Base-by-base conservation (phyloP, 257 asterid genomes). In the Fraxinus cuspidata region DNA sequence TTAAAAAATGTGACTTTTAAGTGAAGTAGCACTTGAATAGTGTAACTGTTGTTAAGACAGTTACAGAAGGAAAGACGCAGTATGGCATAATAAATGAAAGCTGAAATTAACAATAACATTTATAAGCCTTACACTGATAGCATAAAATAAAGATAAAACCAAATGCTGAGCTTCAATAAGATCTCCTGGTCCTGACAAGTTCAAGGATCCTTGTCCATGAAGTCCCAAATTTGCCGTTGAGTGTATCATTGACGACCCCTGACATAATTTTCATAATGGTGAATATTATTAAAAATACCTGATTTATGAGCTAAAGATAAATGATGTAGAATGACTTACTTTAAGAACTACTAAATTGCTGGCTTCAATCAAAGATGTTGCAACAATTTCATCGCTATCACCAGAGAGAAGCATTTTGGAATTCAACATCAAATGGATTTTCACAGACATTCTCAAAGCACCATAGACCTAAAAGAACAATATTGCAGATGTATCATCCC, bases 151-250 rank as follows among this genome's bases (percentile, higher is more conserved):
- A 83, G 98, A 94, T 78, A 94, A 77, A 83, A 94, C 94, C 89
- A 94, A 90, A 83, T 84, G 97, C 75, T 84, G 98, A 77, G 98
- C 98, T 85, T 90, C 98, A 86, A 94, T 92, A 81, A 88, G 79
- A 88, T 92, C 95, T 81, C 97, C 98, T 71, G 92, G 85, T 77
- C 97, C 98, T 64, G 98, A 75, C 87, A 94, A 85, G 88, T 94
- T 94, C 91, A 94, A 85, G 37, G 97, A 90, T 63, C 98, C 98
- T 89, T 94, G 97, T 79, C 98, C 98, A 76, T 90, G 94, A 83
- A 94, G 87, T 84, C 95, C 97, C 91, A 94, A 87, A 87, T 92
- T 88, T 60, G 94, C 92, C 84, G 91, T 94, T 78, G 98, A 94
- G 80, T 81, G 97, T 88, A 94, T 94, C 83, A 88, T 79, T 42